Evolutionary conservation across 1,139 yeast species (phyloP), one percentile per base, ranked within the genome.

Genomic region (Candida sp.): DNA sequence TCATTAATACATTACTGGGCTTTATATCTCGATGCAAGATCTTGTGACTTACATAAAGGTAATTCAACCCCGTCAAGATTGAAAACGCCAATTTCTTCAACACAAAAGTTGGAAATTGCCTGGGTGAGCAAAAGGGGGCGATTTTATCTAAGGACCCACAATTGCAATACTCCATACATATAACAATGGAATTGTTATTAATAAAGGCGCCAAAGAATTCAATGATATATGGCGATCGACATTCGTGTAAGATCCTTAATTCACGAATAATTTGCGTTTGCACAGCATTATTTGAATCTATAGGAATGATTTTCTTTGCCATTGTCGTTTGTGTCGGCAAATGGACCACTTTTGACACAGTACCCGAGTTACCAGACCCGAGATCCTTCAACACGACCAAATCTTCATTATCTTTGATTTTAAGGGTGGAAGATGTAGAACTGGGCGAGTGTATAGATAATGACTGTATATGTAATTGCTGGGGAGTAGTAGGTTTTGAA

Each of bases 161-260:
- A 64, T 93, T 96, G 80, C 93, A 87, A 63, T 88, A 91, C 62
- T 93, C 98, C 96, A 91, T 89, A 63, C 96, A 85, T 50, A 93
- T 86, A 19, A 89, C 86, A 32, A 87, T 87, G 33, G 76, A 66
- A 50, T 79, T 81, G 52, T 77, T 82, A 50, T 78, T 75, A 39
- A 85, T 75, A 58, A 83, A 87, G 0, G 97, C 96, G 4, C 98
- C 98, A 62, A 84, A 91, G 60, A 90, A 93, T 41, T 87, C 89
- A 40, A 90, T 87, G 44, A 93, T 91, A 56, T 78, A 88, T 3
- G 90, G 90, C 39, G 81, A 84, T 58, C 77, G 84, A 58, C 97
- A 93, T 57, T 88, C 96, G 60, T 90, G 96, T 77, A 95, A 79
- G 35, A 93, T 91, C 49, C 90, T 82, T 45, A 93, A 71, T 64